Base-by-base conservation (phyloP, 495 filamentous ascomycete genomes). In the Penicillium cinerascens region DNA sequence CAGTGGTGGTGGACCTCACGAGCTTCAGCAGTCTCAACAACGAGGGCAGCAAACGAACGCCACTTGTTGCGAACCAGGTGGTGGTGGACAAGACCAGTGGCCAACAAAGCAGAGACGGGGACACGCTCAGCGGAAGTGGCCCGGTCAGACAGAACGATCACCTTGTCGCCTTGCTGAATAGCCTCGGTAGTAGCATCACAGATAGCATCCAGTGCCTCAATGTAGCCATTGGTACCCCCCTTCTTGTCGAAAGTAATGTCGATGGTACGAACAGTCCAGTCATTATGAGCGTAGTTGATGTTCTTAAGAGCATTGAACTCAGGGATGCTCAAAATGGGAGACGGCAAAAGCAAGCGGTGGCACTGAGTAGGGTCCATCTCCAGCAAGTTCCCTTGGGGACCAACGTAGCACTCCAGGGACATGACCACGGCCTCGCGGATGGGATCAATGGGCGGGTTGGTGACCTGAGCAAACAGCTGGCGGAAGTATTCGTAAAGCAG, bases 1-100 rank as follows among this genome's bases (percentile, higher is more conserved):
- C 91, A 96, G 88, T 97, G 92, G 73, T 99, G 93, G 68, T 99
- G 93, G 15, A 99, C 95, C 69, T 99, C 93, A 69, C 93, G 89
- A 61, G 93, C 95, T 70, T 99, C 93, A 13, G 87, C 93, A 33
- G 93, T 97, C 74, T 99, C 93, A 27, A 97, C 83, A 39, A 95
- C 80, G 37, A 99, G 69, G 15, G 92, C 95, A 49, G 87, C 88
- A 70, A 90, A 83, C 16, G 93, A 88, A 62, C 93, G 84, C 90
- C 92, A 95, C 73, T 95, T 95, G 77, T 96, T 99, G 64, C 86
- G 86, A 48, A 97, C 93, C 56, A 99, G 81, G 69, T 97, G 92
- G 64, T 99, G 93, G 69, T 99, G 93, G 47, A 99, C 91, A 74
- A 97, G 88, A 66, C 91, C 90, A 39, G 90, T 95, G 25, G 91